phyloP scores from a whole-genome alignment of 768 basidiomycete species.

The Pholiota conissans region DNA sequence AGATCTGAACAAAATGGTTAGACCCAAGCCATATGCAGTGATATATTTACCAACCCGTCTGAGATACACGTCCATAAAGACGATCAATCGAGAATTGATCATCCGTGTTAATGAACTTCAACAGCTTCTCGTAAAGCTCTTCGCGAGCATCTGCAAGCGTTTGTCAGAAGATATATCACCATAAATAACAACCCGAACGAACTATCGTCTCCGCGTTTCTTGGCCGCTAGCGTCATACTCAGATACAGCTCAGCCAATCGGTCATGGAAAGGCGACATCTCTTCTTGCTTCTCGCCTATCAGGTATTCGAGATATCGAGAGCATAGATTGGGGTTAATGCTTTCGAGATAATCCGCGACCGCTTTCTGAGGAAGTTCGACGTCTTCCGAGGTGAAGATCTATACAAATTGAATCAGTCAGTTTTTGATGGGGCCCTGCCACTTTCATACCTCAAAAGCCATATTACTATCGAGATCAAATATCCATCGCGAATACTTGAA shows the following conservation, averaged over 20 bases:
- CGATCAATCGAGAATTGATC: constrained; percentile 73
- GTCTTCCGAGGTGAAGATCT: constrained; percentile 97
- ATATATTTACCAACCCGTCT: constrained; percentile 58
- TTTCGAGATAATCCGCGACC: constrained; percentile 79
- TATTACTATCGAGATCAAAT: constrained; percentile 68
- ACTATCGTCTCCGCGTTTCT: constrained; percentile 62
- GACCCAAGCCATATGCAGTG: neutral
- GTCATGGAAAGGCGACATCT: constrained; percentile 74
- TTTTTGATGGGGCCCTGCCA: neutral
- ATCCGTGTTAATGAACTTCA: constrained; percentile 75
- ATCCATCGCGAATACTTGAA: constrained; percentile 86
- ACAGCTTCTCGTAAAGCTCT: constrained; percentile 64
- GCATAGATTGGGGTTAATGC: constrained; percentile 66
- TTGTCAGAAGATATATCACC: neutral
- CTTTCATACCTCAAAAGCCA: constrained; percentile 69
- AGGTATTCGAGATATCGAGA: constrained; percentile 84
- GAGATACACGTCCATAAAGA: constrained; percentile 76
- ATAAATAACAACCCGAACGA: constrained; percentile 16
- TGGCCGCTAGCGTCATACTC: constrained; percentile 58
- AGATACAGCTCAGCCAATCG: constrained; percentile 88
- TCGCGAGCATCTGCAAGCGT: constrained; percentile 41
- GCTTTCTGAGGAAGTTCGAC: constrained; percentile 80
- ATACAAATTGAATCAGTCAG: too few relatives aligned
- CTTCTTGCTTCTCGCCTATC: constrained; percentile 72
- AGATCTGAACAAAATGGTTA: constrained; percentile 51